Conservation (phyloP, 2,329 filamentous ascomycete species). For the Aspergillus nomiae region DNA sequence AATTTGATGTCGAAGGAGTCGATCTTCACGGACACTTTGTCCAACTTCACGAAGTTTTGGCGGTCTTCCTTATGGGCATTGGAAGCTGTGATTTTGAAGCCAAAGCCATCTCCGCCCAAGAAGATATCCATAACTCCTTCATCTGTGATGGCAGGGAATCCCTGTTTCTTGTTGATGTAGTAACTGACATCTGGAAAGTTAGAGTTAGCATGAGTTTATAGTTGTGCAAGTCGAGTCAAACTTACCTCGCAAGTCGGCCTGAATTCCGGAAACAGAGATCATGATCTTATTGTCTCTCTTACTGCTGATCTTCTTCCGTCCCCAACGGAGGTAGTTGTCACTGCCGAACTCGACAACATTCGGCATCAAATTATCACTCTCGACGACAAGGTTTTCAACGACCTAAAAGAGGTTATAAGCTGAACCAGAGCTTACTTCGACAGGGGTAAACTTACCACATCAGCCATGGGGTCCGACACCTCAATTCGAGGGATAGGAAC, state of each 20-base stretch:
- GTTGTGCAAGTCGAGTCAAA: not conserved
- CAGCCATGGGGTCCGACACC: constrained; percentile 79
- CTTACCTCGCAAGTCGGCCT: constrained; percentile 75
- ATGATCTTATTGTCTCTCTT: constrained; percentile 82
- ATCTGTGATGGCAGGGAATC: constrained; percentile 86
- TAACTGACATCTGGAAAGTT: constrained; percentile 72
- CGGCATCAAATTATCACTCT: constrained; percentile 95
- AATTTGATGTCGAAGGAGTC: constrained; percentile 84
- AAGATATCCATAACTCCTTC: constrained; percentile 86
- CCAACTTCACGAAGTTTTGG: constrained; percentile 90
- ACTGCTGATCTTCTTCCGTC: constrained; percentile 81
- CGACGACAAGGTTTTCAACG: constrained; percentile 91
- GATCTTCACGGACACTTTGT: constrained; percentile 81
- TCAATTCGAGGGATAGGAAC: constrained; percentile 93
- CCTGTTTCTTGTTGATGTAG: constrained; percentile 92
- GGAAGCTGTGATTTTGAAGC: constrained; percentile 87
- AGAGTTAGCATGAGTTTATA: constrained; percentile 9
- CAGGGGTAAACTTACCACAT: constrained; percentile 55
- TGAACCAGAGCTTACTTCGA: too few species aligned
- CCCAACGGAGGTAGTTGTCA: constrained; percentile 95
- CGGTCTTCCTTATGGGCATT: constrained; percentile 74
- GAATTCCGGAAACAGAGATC: constrained; percentile 83
- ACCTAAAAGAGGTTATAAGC: constrained; percentile 45
- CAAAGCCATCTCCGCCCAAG: constrained; percentile 82
- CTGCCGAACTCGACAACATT: constrained; percentile 85